These are phyloP conservation scores for Amphichorda felina DNA, from an alignment of 2,329 filamentous ascomycete species.

Conservation along the genomic window DNA sequence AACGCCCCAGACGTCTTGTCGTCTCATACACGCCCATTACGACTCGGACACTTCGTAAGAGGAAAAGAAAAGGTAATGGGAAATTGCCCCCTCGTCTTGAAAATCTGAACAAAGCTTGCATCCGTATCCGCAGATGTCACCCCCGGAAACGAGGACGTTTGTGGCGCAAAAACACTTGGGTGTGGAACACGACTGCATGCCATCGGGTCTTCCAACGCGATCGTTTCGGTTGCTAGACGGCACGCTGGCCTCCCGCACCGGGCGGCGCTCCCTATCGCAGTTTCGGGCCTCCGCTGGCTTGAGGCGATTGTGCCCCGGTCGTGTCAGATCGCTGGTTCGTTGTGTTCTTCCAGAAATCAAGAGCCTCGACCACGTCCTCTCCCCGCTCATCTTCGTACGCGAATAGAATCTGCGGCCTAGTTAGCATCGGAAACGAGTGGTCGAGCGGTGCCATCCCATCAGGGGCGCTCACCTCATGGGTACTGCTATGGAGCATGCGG, in stretches of 20 bases:
- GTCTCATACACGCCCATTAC: no score
- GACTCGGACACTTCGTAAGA: no score
- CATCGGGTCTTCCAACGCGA: neutral
- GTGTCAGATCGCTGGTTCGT: slow-evolving; percentile 37
- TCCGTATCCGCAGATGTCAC: no score
- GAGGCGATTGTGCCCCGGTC: slow-evolving; percentile 8
- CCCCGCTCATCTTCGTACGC: slow-evolving; percentile 94
- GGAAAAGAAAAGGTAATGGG: no score
- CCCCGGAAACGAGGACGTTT: no score
- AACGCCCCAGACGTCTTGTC: no score
- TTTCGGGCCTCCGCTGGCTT: neutral
- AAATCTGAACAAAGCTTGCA: neutral
- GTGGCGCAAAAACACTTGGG: neutral
- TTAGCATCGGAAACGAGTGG: neutral
- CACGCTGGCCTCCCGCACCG: neutral
- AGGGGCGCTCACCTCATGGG: slow-evolving; percentile 67
- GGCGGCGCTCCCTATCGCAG: slow-evolving; percentile 1
- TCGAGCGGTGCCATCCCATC: neutral
- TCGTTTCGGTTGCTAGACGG: neutral
- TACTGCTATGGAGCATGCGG: slow-evolving; percentile 93
- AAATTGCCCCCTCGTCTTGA: neutral
- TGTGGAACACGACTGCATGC: neutral
- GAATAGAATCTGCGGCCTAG: slow-evolving; percentile 65
- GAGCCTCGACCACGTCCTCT: slow-evolving; percentile 83
- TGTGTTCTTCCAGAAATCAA: slow-evolving; percentile 94